A percentile compares a stretch with the other conserved stretches of the same genome.
Conservation (phyloP, 768 basidiomycete genomes). For the Serendipita vermifera region DNA sequence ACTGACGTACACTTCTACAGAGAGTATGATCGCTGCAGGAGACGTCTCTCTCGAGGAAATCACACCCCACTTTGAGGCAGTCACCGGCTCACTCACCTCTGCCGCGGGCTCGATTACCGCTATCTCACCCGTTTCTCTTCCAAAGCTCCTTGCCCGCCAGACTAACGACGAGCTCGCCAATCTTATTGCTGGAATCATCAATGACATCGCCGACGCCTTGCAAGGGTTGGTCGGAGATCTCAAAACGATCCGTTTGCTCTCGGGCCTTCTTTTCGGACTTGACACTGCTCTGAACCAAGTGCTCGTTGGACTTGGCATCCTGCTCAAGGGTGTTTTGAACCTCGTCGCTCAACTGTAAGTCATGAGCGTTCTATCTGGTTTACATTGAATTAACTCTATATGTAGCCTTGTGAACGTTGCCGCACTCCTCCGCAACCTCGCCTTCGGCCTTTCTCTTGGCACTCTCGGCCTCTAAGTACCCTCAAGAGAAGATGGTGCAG, state of each 20-base stretch:
- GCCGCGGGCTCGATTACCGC: not conserved
- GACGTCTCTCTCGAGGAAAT: not conserved
- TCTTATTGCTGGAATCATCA: not conserved
- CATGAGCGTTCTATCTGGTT: not conserved
- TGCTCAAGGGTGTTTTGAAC: not conserved
- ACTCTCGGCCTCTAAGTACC: not conserved
- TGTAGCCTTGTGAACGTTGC: not conserved
- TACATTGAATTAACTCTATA: not conserved
- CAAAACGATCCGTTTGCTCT: not conserved
- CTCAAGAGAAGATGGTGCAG: not conserved
- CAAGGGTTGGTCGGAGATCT: not conserved
- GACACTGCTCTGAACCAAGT: not conserved
- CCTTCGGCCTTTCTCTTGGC: not conserved
- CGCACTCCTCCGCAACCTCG: not conserved
- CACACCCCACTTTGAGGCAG: not conserved
- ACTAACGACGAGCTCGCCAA: not conserved
- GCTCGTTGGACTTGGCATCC: not conserved
- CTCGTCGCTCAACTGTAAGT: not conserved
- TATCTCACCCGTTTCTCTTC: not conserved
- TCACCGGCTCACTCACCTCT: not conserved
- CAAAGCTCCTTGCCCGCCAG: not conserved
- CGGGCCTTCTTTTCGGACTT: not conserved
- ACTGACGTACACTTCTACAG: not conserved
- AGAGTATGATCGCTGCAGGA: not conserved
- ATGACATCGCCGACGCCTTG: not conserved